Base-by-base conservation (phyloP, 805 yeast species). In the Ogataea corticis region DNA sequence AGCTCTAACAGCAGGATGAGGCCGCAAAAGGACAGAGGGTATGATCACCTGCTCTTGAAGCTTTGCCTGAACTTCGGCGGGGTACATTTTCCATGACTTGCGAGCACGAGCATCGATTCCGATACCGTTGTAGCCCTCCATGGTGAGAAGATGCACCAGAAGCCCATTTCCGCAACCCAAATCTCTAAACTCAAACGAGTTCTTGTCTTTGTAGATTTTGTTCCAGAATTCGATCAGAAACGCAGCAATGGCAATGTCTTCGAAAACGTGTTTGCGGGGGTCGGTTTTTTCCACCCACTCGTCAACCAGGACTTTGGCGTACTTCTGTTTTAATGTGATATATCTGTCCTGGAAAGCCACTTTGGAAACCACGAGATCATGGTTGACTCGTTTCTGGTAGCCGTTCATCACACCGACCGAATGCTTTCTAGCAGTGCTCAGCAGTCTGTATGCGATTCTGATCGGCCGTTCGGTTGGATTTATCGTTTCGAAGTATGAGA, bases 111-210 rank as follows among this genome's bases (percentile, higher is more conserved):
- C 97, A 68, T 92, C 98, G 19, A 91, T 81, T 12, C 98, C 98
- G 30, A 75, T 63, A 2, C 98, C 97, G 29, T 59, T 69, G 56
- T 79, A 87, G 0, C 97, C 97, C 67, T 92, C 98, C 71, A 71
- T 69, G 7, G 76, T 68, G 39, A 92, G 69, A 21, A 92, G 77
- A 55, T 87, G 79, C 10, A 88, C 95, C 36, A 92, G 67, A 13
- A 88, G 72, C 7, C 98, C 98, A 66, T 92, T 92, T 6, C 98
- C 98, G 68, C 98, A 92, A 0, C 98, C 98, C 43, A 92, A 64
- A 67, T 92, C 98, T 52, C 92, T 75, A 61, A 91, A 92, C 56
- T 83, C 83, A 56, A 85, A 81, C 3, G 67, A 68, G 4, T 61
- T 56, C 33, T 70, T 67, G 28, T 60, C 63, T 27, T 61, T 55